These are phyloP conservation scores for Saussurea involucrata DNA, from an alignment of 129 eudicot species.

Conservation along the genomic window DNA sequence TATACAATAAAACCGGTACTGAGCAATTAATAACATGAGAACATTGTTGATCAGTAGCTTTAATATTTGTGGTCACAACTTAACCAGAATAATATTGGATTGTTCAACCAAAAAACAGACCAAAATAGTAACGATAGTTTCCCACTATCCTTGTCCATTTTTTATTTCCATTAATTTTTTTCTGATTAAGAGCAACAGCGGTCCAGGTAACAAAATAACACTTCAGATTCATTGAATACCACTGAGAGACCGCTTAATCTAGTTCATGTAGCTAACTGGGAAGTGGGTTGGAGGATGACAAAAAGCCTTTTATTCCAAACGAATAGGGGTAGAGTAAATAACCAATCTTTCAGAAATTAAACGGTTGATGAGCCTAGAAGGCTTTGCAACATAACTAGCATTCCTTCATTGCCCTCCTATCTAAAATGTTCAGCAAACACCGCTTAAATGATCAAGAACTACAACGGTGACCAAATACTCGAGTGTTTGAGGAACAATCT, in stretches of 20 bases:
- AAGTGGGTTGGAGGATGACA: background rate
- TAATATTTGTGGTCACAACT: background rate
- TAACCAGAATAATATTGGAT: background rate
- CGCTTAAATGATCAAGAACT: background rate
- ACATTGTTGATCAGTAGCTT: background rate
- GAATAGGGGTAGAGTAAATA: background rate
- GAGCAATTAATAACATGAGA: background rate
- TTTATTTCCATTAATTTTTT: background rate
- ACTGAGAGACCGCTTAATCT: background rate
- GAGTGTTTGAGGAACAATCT: background rate
- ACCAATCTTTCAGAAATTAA: background rate
- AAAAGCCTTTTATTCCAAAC: background rate
- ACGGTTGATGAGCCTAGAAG: background rate
- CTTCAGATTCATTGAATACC: background rate
- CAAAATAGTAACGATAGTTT: background rate
- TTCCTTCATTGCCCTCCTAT: background rate
- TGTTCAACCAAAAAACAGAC: background rate
- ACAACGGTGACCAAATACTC: background rate
- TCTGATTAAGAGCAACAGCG: background rate
- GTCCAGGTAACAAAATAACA: background rate
- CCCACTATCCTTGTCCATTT: background rate
- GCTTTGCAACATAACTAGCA: background rate
- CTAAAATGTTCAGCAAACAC: background rate
- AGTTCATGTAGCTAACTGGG: background rate
- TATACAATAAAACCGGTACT: background rate